Base-by-base conservation (phyloP, 2,329 filamentous ascomycete species). In the Xylariales sp. region DNA sequence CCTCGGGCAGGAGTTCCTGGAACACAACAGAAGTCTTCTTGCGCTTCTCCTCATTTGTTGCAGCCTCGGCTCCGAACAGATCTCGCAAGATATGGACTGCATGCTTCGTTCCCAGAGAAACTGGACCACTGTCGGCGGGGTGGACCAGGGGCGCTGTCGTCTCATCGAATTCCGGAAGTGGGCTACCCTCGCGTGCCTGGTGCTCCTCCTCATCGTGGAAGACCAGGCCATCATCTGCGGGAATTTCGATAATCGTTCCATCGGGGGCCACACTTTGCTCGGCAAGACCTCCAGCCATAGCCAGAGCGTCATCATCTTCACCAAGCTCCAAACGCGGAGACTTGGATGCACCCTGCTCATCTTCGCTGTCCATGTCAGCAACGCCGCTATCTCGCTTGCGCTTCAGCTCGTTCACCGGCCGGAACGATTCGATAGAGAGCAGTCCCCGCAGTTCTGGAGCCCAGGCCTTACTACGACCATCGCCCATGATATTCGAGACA, bases 81-180 rank as follows among this genome's bases (percentile, higher is more conserved):
- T 96, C 89, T 41, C 93, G 85, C 7, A 98, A 79, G 40, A 97
- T 79, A 63, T 98, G 91, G 15, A 98, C 94, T 24, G 93, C 93
- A 57, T 95, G 90, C 65, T 94, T 93, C 9, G 93, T 98, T 46
- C 88, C 90, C 14, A 95, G 66, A 0, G 90, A 95, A 7, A 97
- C 84, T 0, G 88, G 86, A 0, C 89, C 89, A 48, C 81, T 88
- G 49, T 96, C 89, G 21, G 82, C 80, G 9, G 89, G 87, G 56
- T 93, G 86, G 4, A 90, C 78, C 3, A 88, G 65, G 9, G 87
- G 84, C 18, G 78, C 78, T 2, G 80, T 83, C 0, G 87, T 91
- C 31, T 89, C 86, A 53, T 95, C 88, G 53, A 93, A 88, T 22
- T 78, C 78, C 11, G 85, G 77, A 46, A 70, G 61, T 19, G 66